Evolutionary conservation across 805 yeast species (phyloP).

Genomic region (Candida arabinofermentans): DNA sequence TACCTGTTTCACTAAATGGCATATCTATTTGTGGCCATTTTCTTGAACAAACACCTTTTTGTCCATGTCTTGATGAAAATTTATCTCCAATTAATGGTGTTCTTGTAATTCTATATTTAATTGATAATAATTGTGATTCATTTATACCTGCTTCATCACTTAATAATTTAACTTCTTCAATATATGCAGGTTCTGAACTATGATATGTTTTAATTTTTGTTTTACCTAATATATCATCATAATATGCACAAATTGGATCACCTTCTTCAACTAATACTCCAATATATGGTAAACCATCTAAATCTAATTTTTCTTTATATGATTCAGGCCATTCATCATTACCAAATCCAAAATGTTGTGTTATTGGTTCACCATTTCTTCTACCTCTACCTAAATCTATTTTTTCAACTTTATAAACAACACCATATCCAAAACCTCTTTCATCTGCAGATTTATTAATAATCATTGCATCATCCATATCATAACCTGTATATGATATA

Average conservation of each 20-base stretch:
- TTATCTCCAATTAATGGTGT: constrained; percentile 96
- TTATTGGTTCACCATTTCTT: constrained; percentile 89
- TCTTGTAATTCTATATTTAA: constrained; percentile 88
- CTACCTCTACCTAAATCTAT: constrained; percentile 74
- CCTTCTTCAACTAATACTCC: constrained; percentile 91
- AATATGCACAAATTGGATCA: constrained; percentile 91
- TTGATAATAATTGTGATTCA: constrained; percentile 81
- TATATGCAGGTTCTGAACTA: constrained; percentile 89
- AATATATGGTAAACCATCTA: constrained; percentile 87
- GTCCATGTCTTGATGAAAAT: constrained; percentile 96
- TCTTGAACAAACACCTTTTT: constrained; percentile 97
- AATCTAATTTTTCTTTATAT: constrained; percentile 86
- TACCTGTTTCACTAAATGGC: constrained; percentile 96
- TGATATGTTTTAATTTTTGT: constrained; percentile 92
- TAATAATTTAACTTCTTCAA: constrained; percentile 89
- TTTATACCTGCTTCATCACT: constrained; percentile 77
- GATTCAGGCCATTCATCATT: constrained; percentile 86
- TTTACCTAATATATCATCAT: constrained; percentile 84
- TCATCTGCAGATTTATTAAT: constrained; percentile 96
- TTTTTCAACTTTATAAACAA: constrained; percentile 92
- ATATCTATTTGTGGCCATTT: constrained; percentile 96
- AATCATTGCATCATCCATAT: constrained; percentile 99
- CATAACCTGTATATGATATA: constrained; percentile 97
- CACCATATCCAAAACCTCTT: constrained; percentile 97
- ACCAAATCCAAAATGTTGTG: constrained; percentile 94